Base-by-base conservation (phyloP, 2,329 filamentous ascomycete genomes). In the Diaporthe nobilis region DNA sequence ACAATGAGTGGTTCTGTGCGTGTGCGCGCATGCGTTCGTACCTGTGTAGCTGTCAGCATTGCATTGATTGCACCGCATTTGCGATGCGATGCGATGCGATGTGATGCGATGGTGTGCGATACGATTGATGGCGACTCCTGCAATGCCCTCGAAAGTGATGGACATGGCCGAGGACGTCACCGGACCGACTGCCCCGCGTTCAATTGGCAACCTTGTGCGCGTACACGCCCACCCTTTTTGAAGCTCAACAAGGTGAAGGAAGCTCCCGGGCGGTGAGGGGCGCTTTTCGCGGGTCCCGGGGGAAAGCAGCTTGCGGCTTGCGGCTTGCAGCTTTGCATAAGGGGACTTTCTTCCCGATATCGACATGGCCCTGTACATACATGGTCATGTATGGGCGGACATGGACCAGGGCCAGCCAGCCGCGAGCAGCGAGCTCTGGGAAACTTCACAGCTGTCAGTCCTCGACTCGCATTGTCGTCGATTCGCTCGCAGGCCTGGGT, bases 211-310 rank as follows among this genome's bases (percentile, higher is more conserved):
- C 60, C 37, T 31, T 42, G 55, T 42, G 39, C 58, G 37, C 68
- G 42, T 4, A 58, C 55, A 42, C 37, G 28, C 34, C 42, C 44
- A 39, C 10, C 28, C 34, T 28, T 28, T 53, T 42, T 22, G 20
- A 28, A 42, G 65, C 65, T 70, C 49, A n/a, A 51, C 44, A 47
- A 57, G 49, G 53, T 60, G 37, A 17, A 20, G 34, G 44, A 39
- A 75, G 67, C 67, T 67, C 39, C 28, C 37, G 75, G 57, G 58
- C 49, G 75, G 75, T 60, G 53, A 72, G 49, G n/a, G 44, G 68
- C 75, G 72, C 58, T 51, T 51, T 55, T 60, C 72, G 75, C 75
- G 67, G 67, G 37, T 76, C 25, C 34, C 42, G 47, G 71, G 67
- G 67, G 49, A 39, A 12, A 13, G 65, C 65, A 22, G 20, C 25